These are phyloP conservation scores for Cochlearia excelsa DNA, from an alignment of 345 rosid genomes.

Conservation along the genomic window DNA sequence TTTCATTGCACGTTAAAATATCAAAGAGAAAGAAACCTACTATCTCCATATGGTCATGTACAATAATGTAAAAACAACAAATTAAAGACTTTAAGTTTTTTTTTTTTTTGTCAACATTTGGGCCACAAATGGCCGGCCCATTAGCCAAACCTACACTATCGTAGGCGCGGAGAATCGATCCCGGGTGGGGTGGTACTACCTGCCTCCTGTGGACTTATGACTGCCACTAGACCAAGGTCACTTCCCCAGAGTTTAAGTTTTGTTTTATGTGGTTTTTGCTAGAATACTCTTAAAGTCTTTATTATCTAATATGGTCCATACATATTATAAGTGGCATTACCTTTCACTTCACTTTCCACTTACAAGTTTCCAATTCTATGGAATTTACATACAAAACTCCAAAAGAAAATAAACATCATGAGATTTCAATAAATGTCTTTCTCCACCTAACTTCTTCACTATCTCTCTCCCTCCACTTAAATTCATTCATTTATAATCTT, in stretches of 20 bases:
- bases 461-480: conserved; percentile 24
- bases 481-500: conserved; percentile 31
- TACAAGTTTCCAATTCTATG: conserved; percentile 7
- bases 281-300: conserved; percentile 1
- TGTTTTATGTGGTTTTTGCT: conserved; percentile 17
- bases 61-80: conserved; percentile 52
- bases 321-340: conserved; percentile 19
- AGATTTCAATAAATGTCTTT: conserved; percentile 33
- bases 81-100: not conserved
- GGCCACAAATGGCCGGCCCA: too few species aligned
- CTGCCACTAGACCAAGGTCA: too few species aligned
- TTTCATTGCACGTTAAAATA: too few species aligned
- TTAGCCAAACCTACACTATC: too few species aligned
- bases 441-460: conserved; percentile 24
- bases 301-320: conserved; percentile 17
- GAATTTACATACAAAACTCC: conserved; percentile 8
- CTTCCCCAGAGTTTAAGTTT: not conserved
- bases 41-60: conserved; percentile 47
- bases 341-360: conserved; percentile 22
- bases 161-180: too few species aligned
- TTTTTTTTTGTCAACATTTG: too few species aligned
- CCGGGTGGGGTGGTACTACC: too few species aligned
- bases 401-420: conserved; percentile 23
- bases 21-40: too few species aligned
- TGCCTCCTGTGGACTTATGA: too few species aligned